Evolutionary conservation across 495 filamentous ascomycete genomes (phyloP), one percentile per base, ranked within the genome.

Genomic region (Glutinoglossum americanum): DNA sequence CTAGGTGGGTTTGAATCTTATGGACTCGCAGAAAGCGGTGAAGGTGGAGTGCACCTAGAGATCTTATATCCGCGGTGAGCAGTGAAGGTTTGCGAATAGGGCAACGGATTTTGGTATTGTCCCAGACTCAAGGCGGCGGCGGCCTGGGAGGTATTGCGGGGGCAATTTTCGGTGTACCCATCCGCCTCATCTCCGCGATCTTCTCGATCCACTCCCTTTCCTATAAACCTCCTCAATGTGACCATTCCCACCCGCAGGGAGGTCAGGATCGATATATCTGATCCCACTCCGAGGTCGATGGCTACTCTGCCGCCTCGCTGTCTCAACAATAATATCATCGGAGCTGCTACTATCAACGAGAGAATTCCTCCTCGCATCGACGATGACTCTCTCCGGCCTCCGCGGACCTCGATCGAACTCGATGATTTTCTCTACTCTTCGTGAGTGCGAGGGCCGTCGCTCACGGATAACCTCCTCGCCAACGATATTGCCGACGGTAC

Each of bases 261-360:
- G 65, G 41, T 63, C 62, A 26, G 69, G 67, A 64, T 71, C 67
- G 19, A 70, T 63, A 51, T 59, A 62, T 54, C 66, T 63, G 59
- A 62, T 66, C 17, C 67, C 67, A 32, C 55, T 59, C 23, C 39
- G 6, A 28, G 60, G 61, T 33, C 60, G 58, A 51, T 62, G 35
- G 45, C 39, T 60, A 37, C 61, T 61, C 49, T 56, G 63, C 30
- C 57, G 54, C 48, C 57, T 54, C 19, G 54, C 44, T 41, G 19
- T 41, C 60, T 71, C 69, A 37, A 68, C 64, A n/a, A 70, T 66
- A n/a, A 71, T 67, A 47, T 68, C 62, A 26, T 65, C 64, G 47
- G 69, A 65, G 33, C 59, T 53, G 4, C 28, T 25, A 23, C 28
- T 25, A 21, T 41, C 39, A 26, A 35, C 30, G 19, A 51, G 26